Evolutionary conservation across 345 rosid species (phyloP), one percentile per base, ranked within the genome.

Genomic region (Pelargonium nanum): DNA sequence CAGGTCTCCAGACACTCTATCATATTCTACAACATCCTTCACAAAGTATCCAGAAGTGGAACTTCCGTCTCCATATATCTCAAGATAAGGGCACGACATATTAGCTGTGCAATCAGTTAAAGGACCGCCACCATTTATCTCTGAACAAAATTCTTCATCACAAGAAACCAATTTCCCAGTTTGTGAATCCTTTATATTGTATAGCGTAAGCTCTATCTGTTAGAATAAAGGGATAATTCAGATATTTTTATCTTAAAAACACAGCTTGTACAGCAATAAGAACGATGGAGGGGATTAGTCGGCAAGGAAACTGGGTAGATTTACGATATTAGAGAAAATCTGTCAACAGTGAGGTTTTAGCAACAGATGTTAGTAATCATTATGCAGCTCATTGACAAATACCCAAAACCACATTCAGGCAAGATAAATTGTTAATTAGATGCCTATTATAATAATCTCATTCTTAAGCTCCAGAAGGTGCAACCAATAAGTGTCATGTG

Each of bases 51-150:
- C 99, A 0, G 91, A 81, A 59, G 95, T 85, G 56, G 96, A 84
- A 73, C 99, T 89, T 66, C 99, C 99, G 75, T 92, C 99, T 57
- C 94, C 89, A 83, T 92, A 89, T 60, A 89, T 81, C 78, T 85
- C 97, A 69, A 89, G 75, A 82, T 89, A 92, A 0, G 96, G 88
- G 70, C 99, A 92, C 0, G 96, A 69, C 77, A 77, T 75, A 73
- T 87, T 89, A 66, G 88, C 69, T 6, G 69, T 75, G 75, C 97
- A 92, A 61, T 83, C 91, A n/a, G 84, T 22, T 73, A 85, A 72
- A 30, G 83, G 87, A 64, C 91, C 96, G 48, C 48, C n/a, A 61
- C 76, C 85, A 68, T 72, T 89, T 32, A 87, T 68, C 72, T 77
- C 89, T 63, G 76, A 55, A 80, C 99, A 92, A 71, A 89, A 89